These are phyloP conservation scores for Tylopilus felleus DNA, from an alignment of 768 basidiomycete species.

Conservation along the genomic window DNA sequence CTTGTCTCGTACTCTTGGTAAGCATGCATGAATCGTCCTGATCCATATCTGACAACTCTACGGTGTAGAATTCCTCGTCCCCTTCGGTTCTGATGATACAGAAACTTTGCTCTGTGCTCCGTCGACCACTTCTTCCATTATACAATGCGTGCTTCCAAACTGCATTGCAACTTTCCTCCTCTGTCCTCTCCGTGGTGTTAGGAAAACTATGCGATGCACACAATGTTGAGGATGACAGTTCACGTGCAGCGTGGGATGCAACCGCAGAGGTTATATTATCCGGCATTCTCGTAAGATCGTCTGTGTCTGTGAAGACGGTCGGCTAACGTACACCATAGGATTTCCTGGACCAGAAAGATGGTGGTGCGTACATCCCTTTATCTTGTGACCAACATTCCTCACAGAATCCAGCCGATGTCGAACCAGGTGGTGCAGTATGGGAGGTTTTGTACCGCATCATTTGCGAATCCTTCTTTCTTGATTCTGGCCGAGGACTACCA, in stretches of 20 bases:
- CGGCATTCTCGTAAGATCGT: constrained; percentile 44
- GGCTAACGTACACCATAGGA: constrained; percentile 22
- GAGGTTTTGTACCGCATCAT: constrained; percentile 28
- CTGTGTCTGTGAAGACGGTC: background rate
- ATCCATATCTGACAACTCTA: background rate
- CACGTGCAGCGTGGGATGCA: constrained; percentile 41
- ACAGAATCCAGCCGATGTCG: constrained; percentile 13
- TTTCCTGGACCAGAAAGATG: constrained; percentile 21
- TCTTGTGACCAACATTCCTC: background rate
- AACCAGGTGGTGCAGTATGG: constrained; percentile 26
- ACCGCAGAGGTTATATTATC: constrained; percentile 48
- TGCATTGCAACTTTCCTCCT: constrained; percentile 40
- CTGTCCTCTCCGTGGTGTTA: constrained; percentile 40
- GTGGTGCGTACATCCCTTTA: constrained; percentile 12
- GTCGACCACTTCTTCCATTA: constrained; percentile 41
- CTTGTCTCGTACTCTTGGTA: constrained; percentile 44
- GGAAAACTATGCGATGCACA: constrained; percentile 35
- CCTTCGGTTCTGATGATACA: constrained; percentile 36
- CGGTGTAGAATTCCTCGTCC: constrained; percentile 36
- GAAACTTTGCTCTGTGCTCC: constrained; percentile 40
- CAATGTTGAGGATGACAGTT: constrained; percentile 15
- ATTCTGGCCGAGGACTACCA: constrained; percentile 13
- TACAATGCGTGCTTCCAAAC: constrained; percentile 39
- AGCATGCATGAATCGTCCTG: constrained; percentile 16
- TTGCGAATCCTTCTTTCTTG: constrained; percentile 38